Evolutionary conservation across 2,329 filamentous ascomycete genomes (phyloP).

Genomic region (Phaeosphaeria sp.): DNA sequence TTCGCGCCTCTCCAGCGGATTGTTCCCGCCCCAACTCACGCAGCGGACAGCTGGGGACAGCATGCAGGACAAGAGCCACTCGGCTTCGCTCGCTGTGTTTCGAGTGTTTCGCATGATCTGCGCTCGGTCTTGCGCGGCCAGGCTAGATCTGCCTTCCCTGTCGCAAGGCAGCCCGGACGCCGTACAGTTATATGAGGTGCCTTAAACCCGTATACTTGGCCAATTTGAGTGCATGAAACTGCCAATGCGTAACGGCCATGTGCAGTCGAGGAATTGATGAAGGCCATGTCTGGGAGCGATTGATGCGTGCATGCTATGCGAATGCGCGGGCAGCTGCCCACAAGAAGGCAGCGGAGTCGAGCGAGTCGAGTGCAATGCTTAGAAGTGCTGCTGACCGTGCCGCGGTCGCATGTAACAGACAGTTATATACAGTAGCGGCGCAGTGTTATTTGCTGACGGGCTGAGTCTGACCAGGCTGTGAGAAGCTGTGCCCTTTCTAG

Average conservation of each 20-base stretch:
- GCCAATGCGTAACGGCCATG: not conserved
- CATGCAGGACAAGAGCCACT: not conserved
- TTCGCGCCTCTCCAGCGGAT: not conserved
- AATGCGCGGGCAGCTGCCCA: not conserved
- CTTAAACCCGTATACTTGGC: not conserved
- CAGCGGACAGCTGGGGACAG: not conserved
- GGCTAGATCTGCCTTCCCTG: constrained; percentile 1
- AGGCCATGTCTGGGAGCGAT: not conserved
- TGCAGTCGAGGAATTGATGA: not conserved
- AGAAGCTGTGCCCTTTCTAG: constrained; percentile 1
- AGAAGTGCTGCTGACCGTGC: constrained; percentile 15
- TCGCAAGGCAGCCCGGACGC: constrained; percentile 1
- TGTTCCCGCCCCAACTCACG: not conserved
- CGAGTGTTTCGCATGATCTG: constrained; percentile 14
- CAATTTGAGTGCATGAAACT: constrained; percentile 1
- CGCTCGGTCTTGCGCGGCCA: constrained; percentile 1
- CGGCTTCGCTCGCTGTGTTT: constrained; percentile 1
- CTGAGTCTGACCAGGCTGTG: constrained; percentile 1
- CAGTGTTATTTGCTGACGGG: constrained; percentile 4
- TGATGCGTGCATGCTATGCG: not conserved
- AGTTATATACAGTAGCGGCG: not conserved
- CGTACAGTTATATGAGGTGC: not conserved
- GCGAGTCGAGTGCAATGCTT: constrained; percentile 7
- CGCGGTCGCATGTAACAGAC: not conserved
- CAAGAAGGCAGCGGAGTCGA: not conserved